Conservation (phyloP, 805 yeast species). For the Pichia pseudocactophila region DNA sequence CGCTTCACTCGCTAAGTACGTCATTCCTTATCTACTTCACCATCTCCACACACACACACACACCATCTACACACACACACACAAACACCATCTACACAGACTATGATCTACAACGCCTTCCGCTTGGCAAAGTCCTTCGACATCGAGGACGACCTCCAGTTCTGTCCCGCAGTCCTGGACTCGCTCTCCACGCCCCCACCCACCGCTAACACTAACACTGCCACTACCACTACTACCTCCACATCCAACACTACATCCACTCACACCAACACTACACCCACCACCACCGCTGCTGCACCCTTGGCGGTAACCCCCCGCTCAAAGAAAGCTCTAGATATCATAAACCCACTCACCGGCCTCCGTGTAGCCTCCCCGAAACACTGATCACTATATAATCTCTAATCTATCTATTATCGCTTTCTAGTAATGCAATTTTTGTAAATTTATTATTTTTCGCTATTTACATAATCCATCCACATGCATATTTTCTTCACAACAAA, state of each 20-base stretch:
- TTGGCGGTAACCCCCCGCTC: conserved; percentile 47
- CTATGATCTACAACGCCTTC: background rate
- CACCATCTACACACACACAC: background rate
- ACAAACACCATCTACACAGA: background rate
- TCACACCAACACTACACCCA: background rate
- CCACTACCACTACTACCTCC: conserved; percentile 14
- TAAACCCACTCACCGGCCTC: conserved; percentile 53
- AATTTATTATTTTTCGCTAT: no score
- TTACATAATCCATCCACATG: no score
- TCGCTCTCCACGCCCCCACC: background rate
- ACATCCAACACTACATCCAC: background rate
- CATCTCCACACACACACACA: no score
- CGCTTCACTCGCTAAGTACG: no score
- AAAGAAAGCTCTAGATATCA: conserved; percentile 52
- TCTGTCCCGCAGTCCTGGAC: conserved; percentile 2
- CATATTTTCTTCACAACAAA: no score
- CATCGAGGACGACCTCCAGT: conserved; percentile 3
- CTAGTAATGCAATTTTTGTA: no score
- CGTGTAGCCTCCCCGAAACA: conserved; percentile 45
- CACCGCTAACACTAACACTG: background rate
- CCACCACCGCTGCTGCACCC: conserved; percentile 21
- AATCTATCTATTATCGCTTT: no score
- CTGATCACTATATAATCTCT: conserved; percentile 10
- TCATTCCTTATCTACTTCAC: no score
- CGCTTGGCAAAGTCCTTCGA: conserved; percentile 4